phyloP scores from a whole-genome alignment of 1,284 basidiomycete genomes.

The Ustilago sp. region DNA sequence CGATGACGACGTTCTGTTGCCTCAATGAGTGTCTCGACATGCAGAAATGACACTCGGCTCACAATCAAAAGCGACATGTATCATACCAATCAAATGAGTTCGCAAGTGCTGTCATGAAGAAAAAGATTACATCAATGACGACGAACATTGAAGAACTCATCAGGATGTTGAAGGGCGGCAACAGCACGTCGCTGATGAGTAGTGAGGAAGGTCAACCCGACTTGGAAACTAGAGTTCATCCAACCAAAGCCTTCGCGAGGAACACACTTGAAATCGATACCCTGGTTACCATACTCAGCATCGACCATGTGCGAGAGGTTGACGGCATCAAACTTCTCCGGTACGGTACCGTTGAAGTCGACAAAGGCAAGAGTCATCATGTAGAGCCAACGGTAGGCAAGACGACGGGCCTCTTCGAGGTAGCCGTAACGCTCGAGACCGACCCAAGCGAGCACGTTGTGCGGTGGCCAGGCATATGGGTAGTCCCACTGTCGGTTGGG shows the following conservation, averaged over 20 bases:
- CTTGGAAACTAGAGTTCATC: slow-evolving; percentile 79
- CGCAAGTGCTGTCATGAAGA: background rate
- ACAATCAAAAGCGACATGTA: background rate
- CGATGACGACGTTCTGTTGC: too few relatives aligned
- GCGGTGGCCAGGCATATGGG: slow-evolving; percentile 80
- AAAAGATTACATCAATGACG: slow-evolving; percentile 16
- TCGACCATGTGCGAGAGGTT: slow-evolving; percentile 93
- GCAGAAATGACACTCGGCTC: too few relatives aligned
- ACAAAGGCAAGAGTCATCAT: slow-evolving; percentile 74
- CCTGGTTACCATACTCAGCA: slow-evolving; percentile 98
- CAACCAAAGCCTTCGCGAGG: slow-evolving; percentile 96
- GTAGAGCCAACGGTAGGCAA: slow-evolving; percentile 96
- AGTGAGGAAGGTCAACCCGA: slow-evolving; percentile 90
- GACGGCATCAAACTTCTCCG: slow-evolving; percentile 98
- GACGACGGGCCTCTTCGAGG: slow-evolving; percentile 88
- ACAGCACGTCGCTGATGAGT: slow-evolving; percentile 93
- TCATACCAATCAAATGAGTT: background rate
- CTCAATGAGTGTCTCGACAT: too few relatives aligned
- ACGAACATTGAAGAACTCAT: slow-evolving; percentile 78
- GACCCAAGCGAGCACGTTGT: slow-evolving; percentile 84
- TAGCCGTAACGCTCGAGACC: slow-evolving; percentile 96
- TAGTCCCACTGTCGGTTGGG: slow-evolving; percentile 97
- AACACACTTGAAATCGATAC: slow-evolving; percentile 87
- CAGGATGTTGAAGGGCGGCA: slow-evolving; percentile 89
- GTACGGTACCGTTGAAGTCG: slow-evolving; percentile 96